Conservation (phyloP, 2,329 filamentous ascomycete species). For the Curvularia spicifera region DNA sequence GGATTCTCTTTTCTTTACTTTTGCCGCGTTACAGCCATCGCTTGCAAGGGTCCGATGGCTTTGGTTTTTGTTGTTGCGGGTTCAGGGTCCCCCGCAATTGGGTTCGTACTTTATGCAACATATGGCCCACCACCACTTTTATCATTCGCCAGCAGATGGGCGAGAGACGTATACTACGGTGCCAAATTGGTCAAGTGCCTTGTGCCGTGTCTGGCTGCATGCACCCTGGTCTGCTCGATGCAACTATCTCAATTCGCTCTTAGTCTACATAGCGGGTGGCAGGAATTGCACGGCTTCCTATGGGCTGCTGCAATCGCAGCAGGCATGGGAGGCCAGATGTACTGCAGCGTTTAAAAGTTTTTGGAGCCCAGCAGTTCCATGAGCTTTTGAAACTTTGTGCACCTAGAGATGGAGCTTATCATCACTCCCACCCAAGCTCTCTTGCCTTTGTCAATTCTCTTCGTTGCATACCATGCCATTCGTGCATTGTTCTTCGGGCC, state of each 20-base stretch:
- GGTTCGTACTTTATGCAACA: not conserved
- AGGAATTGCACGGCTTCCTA: not conserved
- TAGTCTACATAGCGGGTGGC: not conserved
- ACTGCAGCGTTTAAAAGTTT: conserved; percentile 4
- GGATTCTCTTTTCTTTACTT: not conserved
- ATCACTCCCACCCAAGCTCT: conserved; percentile 24
- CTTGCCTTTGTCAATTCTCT: conserved; percentile 20
- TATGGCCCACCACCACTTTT: not conserved
- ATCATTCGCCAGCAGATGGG: not conserved
- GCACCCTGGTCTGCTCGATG: not conserved
- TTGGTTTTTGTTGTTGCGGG: not conserved
- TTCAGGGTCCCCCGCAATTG: not conserved
- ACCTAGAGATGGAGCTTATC: conserved; percentile 18
- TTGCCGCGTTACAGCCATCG: not conserved
- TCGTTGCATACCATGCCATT: conserved; percentile 19
- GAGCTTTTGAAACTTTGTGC: conserved; percentile 1
- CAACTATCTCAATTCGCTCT: conserved; percentile 2
- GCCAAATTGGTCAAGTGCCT: not conserved
- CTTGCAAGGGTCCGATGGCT: not conserved
- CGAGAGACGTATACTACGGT: not conserved
- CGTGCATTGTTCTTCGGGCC: conserved; percentile 16
- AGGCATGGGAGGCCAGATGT: not conserved
- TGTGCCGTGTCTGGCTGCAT: conserved; percentile 6
- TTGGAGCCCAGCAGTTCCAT: not conserved
- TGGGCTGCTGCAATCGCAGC: not conserved